Percentiles rank a stretch among this genome's conserved stretches.
phyloP scores from a whole-genome alignment of 2,329 filamentous ascomycete genomes.

The Cladorrhinum sp. region DNA sequence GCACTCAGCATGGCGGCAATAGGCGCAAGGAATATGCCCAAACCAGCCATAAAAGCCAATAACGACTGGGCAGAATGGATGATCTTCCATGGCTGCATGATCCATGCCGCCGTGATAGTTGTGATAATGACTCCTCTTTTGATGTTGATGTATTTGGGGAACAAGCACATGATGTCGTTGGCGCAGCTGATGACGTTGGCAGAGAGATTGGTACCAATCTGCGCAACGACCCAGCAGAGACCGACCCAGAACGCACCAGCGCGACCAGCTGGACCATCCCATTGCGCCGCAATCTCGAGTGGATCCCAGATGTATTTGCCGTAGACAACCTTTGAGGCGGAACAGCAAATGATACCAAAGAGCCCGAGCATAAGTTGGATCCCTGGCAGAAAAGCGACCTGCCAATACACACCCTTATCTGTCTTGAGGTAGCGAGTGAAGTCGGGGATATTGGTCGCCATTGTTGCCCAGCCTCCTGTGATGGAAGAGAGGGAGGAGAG shows the following conservation, averaged over 20 bases:
- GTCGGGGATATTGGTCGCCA: conserved; percentile 28
- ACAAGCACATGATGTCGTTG: conserved; percentile 46
- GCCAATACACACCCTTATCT: conserved; percentile 27
- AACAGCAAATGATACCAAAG: conserved; percentile 54
- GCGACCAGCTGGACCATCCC: conserved; percentile 44
- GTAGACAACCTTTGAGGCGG: conserved; percentile 46
- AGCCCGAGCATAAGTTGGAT: conserved; percentile 35
- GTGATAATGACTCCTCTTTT: conserved; percentile 53
- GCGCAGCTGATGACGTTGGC: conserved; percentile 54
- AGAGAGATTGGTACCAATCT: conserved; percentile 55
- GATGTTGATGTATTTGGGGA: conserved; percentile 47
- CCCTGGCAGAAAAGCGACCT: conserved; percentile 26
- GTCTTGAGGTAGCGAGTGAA: conserved; percentile 28
- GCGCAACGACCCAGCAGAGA: conserved; percentile 49
- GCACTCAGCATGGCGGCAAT: conserved; percentile 38
- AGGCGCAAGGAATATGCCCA: conserved; percentile 59
- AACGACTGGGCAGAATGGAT: conserved; percentile 56
- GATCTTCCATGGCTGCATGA: conserved; percentile 60
- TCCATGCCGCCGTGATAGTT: conserved; percentile 43
- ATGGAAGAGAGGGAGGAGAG: conserved; percentile 27
- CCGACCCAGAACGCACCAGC: conserved; percentile 40
- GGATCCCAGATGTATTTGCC: conserved; percentile 47
- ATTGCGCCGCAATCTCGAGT: conserved; percentile 42
- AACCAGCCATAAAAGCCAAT: conserved; percentile 62
- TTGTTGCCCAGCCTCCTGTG: conserved; percentile 28